Evolutionary conservation across 106 monocot species (phyloP).

Genomic region (Vanilla planifolia): DNA sequence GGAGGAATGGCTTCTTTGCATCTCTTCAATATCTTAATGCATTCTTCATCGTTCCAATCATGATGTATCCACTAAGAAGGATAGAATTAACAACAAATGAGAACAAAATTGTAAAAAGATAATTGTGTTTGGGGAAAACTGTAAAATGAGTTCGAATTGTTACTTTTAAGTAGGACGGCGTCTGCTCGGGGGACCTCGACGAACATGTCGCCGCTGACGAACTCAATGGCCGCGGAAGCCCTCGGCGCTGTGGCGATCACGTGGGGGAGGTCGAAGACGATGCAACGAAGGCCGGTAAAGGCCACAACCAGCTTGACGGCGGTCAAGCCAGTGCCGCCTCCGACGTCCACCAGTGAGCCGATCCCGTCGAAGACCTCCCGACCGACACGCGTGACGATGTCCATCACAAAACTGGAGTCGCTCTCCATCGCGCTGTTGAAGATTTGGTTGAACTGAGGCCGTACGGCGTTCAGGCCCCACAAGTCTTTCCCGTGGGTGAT

Average conservation of each 20-base stretch:
- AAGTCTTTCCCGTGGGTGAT: background rate
- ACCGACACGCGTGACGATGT: background rate
- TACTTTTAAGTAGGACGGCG: constrained; percentile 13
- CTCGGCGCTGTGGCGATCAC: background rate
- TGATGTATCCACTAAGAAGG: constrained; percentile 15
- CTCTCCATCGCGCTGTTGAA: constrained; percentile 12
- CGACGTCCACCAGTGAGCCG: constrained; percentile 13
- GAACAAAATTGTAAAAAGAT: background rate
- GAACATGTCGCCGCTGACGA: constrained; percentile 15
- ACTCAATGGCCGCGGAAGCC: background rate
- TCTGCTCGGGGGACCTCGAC: constrained; percentile 1
- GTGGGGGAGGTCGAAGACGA: constrained; percentile 6
- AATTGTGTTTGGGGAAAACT: no score
- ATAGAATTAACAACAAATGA: background rate
- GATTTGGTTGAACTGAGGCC: background rate
- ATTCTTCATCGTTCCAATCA: constrained; percentile 20
- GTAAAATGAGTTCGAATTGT: no score
- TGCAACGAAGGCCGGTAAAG: constrained; percentile 1
- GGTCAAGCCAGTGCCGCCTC: constrained; percentile 3
- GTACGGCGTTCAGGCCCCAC: background rate
- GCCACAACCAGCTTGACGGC: background rate
- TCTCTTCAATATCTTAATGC: constrained; percentile 6
- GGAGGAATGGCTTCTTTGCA: constrained; percentile 20
- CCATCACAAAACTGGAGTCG: background rate
- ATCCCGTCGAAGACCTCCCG: background rate